A percentile compares a stretch with the other conserved stretches of the same genome.
Conservation (phyloP, 2,329 filamentous ascomycete genomes). For the Pyricularia pennisetigena region DNA sequence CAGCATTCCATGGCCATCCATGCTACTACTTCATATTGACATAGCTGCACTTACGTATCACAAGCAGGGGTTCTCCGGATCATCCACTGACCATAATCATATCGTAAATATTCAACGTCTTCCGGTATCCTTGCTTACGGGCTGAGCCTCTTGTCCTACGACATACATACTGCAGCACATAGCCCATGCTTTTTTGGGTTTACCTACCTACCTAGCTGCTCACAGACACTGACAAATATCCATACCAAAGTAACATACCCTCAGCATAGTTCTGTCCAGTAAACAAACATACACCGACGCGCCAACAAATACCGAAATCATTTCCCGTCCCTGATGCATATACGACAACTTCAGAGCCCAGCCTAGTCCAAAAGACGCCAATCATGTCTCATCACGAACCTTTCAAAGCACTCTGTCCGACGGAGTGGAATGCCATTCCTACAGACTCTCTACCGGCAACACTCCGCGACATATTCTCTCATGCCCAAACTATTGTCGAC, state of each 20-base stretch:
- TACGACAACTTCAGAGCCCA: background rate
- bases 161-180: background rate
- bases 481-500: constrained; percentile 11
- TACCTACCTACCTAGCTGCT: background rate
- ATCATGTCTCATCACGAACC: constrained; percentile 21
- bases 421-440: constrained; percentile 31
- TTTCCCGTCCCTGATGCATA: background rate
- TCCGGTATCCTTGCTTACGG: background rate
- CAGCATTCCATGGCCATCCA: background rate
- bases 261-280: background rate
- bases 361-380: background rate
- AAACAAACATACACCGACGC: background rate
- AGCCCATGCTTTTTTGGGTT: background rate
- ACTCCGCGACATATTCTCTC: constrained; percentile 9
- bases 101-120: background rate
- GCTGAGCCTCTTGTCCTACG: background rate
- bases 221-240: background rate
- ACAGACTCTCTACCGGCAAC: constrained; percentile 5
- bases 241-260: background rate
- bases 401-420: constrained; percentile 41
- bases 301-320: background rate
- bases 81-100: background rate
- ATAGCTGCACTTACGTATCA: background rate
- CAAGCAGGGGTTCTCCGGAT: background rate
- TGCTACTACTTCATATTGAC: background rate